Evolutionary conservation across 2,329 filamentous ascomycete genomes (phyloP), one percentile per base, ranked within the genome.

Genomic region (Acrocalymma vagum): DNA sequence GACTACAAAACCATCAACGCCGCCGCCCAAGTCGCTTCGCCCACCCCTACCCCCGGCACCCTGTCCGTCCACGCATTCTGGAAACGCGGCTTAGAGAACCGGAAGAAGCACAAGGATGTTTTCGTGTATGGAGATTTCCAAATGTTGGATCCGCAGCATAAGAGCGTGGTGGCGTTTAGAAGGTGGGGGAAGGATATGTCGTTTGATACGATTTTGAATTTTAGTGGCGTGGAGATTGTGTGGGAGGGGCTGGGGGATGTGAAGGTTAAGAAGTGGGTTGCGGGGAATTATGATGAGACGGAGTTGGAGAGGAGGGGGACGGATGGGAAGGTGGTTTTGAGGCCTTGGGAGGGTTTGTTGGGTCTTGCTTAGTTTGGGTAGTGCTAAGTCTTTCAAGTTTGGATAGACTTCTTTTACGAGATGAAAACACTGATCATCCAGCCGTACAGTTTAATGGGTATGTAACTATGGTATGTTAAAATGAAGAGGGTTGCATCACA

Each of bases 91-190:
- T 69, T 87, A 15, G 63, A 56, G 37, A 72, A 80, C 35, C 75
- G 85, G 34, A 85, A 84, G 65, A 65, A 76, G 45, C 73, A 84
- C 56, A 76, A 77, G 21, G 77, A 83, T 20, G 68, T 83, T 5
- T 83, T 88, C 45, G 78, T 86, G 4, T 81, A 86, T 51, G 85
- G 85, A 2, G 71, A 75, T 9, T 87, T 82, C 58, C 63, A 78
- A 41, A 59, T 79, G 31, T 63, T 87, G 2, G 78, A 81, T 2
- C 65, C 73, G 0, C 72, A 82, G 3, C 35, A 67, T 38, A 41
- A 53, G 13, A 56, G 56, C 25, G 42, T 65, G 5, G 57, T 70
- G 14, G 65, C 67, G 10, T 72, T 57, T 34, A 53, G 37, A 29
- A 42, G 68, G 23, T 68, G 62, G 60, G 60, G 58, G 16, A 45